Conservation (phyloP, 331 rosid species). For the Cydonia oblonga region DNA sequence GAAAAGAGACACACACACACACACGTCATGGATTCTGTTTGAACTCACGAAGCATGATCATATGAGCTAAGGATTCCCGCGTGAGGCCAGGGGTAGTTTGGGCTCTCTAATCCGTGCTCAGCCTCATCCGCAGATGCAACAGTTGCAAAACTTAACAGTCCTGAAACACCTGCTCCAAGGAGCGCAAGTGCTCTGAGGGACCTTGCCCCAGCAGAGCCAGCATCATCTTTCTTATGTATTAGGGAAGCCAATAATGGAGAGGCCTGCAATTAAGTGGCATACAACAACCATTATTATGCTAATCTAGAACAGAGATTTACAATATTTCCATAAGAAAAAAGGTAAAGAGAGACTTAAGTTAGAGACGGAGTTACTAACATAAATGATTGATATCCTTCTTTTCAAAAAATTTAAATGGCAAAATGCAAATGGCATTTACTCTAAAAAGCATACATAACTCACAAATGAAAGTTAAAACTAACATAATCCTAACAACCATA, state of each 20-base stretch:
- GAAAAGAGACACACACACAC: neutral
- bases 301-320: neutral
- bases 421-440: neutral
- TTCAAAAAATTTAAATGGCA: neutral
- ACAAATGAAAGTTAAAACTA: neutral
- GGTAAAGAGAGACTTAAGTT: neutral
- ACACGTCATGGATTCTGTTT: neutral
- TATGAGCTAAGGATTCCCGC: constrained; percentile 88
- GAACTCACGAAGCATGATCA: constrained; percentile 90
- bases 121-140: constrained; percentile 86
- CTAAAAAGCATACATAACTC: neutral
- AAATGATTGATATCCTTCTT: neutral
- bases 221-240: constrained; percentile 40
- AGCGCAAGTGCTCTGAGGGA: constrained; percentile 74
- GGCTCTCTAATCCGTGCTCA: constrained; percentile 78
- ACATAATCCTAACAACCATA: neutral
- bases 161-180: constrained; percentile 80
- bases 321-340: neutral
- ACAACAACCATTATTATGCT: neutral
- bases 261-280: constrained; percentile 26
- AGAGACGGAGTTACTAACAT: too few species aligned
- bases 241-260: constrained; percentile 45
- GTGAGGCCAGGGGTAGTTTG: constrained; percentile 97
- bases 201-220: constrained; percentile 39
- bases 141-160: constrained; percentile 64